phyloP scores from a whole-genome alignment of 2,329 filamentous ascomycete species.

The Blastomyces percursus region DNA sequence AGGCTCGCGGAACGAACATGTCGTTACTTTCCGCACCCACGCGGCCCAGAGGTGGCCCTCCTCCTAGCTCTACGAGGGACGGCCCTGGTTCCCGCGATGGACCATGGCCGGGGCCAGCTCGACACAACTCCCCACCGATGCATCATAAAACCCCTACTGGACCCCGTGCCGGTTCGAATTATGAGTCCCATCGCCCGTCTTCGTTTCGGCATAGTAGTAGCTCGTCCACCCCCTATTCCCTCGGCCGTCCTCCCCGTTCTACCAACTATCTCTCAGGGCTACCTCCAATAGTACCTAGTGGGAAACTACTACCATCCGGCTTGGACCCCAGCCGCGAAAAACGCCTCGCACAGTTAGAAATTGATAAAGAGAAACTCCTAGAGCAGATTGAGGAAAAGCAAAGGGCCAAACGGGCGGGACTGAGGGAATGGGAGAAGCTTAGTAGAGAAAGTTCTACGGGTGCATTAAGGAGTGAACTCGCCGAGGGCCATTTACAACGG shows the following conservation, averaged over 20 bases:
- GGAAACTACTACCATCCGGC: slow-evolving; percentile 29
- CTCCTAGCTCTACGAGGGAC: background rate
- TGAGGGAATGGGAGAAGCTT: slow-evolving; percentile 39
- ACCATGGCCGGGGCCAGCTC: slow-evolving; percentile 24
- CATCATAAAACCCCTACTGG: slow-evolving; percentile 28
- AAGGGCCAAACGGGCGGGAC: slow-evolving; percentile 29
- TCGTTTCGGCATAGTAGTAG: slow-evolving; percentile 28
- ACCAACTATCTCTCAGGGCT: slow-evolving; percentile 32
- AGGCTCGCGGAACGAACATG: slow-evolving; percentile 29
- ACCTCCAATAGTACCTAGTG: slow-evolving; percentile 32
- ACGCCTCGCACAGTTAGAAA: slow-evolving; percentile 35
- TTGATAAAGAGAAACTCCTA: slow-evolving; percentile 35
- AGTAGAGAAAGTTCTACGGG: slow-evolving; percentile 39
- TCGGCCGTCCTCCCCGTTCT: slow-evolving; percentile 29
- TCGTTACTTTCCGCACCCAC: slow-evolving; percentile 39
- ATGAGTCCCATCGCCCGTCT: slow-evolving; percentile 26
- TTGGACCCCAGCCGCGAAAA: slow-evolving; percentile 33
- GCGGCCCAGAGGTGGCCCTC: slow-evolving; percentile 31
- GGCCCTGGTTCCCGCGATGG: slow-evolving; percentile 20
- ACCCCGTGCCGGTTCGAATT: slow-evolving; percentile 22
- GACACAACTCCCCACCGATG: slow-evolving; percentile 24
- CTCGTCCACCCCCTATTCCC: slow-evolving; percentile 25
- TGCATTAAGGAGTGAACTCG: slow-evolving; percentile 36
- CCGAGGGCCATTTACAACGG: slow-evolving; percentile 37
- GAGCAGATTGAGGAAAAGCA: slow-evolving; percentile 37